A percentile compares a stretch with the other conserved stretches of the same genome.
Evolutionary conservation across 352 stramenopile species (phyloP).

Genomic region (Globisporangium middletonii): DNA sequence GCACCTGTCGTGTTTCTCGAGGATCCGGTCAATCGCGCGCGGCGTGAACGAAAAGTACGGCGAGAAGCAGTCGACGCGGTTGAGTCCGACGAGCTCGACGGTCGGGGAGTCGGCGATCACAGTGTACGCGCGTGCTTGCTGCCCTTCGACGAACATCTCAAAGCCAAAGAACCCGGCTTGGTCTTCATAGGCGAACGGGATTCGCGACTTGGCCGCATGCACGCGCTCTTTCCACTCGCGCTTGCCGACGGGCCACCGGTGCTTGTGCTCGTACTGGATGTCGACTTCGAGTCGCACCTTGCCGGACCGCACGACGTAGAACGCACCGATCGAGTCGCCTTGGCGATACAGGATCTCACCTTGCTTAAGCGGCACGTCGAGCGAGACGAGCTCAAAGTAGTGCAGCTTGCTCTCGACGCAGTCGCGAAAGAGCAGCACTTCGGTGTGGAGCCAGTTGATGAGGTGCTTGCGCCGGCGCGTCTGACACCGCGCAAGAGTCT

Average conservation of each 20-base stretch:
- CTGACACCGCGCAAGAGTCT: conserved; percentile 58
- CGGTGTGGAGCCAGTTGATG: conserved; percentile 59
- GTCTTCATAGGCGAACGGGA: conserved; percentile 47
- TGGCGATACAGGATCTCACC: conserved; percentile 56
- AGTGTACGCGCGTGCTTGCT: conserved; percentile 45
- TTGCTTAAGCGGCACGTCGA: conserved; percentile 56
- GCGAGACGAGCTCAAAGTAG: conserved; percentile 73
- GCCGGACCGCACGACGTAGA: conserved; percentile 62
- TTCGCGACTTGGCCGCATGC: conserved; percentile 40
- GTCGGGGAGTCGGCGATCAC: conserved; percentile 44
- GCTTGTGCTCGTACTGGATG: conserved; percentile 61
- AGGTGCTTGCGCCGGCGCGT: conserved; percentile 58
- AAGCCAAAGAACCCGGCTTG: conserved; percentile 54
- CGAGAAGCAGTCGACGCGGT: conserved; percentile 68
- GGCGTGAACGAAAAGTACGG: conserved; percentile 68
- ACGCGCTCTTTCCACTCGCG: conserved; percentile 53
- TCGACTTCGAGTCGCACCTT: conserved; percentile 54
- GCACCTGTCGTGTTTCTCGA: conserved; percentile 47
- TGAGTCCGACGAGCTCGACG: conserved; percentile 55
- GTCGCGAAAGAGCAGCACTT: conserved; percentile 61
- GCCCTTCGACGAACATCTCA: conserved; percentile 60
- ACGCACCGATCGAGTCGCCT: conserved; percentile 51
- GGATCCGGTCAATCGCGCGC: conserved; percentile 48
- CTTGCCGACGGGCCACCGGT: conserved; percentile 49
- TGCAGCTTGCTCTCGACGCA: conserved; percentile 72